Evolutionary conservation across 2,329 filamentous ascomycete species (phyloP), one percentile per base, ranked within the genome.

Genomic region (Ceratocystis albifundus): DNA sequence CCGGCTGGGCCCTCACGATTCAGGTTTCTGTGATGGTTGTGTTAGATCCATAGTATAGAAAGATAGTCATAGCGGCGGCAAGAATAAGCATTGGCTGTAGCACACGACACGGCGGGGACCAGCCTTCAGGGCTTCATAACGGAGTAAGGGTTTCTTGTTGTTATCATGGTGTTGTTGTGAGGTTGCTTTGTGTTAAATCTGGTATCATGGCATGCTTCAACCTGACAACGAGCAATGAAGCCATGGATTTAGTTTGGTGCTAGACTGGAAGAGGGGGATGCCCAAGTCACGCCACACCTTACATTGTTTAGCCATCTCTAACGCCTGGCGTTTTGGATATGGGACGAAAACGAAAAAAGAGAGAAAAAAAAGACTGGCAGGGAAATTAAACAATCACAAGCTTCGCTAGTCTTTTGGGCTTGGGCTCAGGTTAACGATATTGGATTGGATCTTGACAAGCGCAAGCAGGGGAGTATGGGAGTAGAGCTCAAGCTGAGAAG

Each of bases 281-380:
- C 17, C 59, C 30, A 28, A 17, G 30, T 61, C 59, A 32, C 12
- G 53, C 53, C 12, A 57, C 15, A 53, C 55, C 50, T 62, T 20
- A 25, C 66, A 66, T 53, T 50, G 59, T 61, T 50, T 61, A 25
- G 25, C 53, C 25, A 57, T n/a, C 22, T 44, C 22, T 25, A 36
- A 63, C 45, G 53, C 64, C 63, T 55, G 30, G 48, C 63, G 67
- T 61, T 67, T 63, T 61, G 65, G 62, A 68, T 63, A 63, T 63
- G 61, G 61, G 61, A 63, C 45, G 61, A 63, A 63, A n/a, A n/a
- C n/a, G n/a, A n/a, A n/a, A n/a, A n/a, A n/a, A n/a, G n/a, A n/a
- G n/a, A n/a, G n/a, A n/a, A n/a, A 63, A 45, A 28, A 28, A 30
- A 48, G 32, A 12, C 36, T 28, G 59, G 12, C 32, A 45, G 41